A percentile compares a stretch with the other conserved stretches of the same genome.
Conservation (phyloP, 306 rosid species). For the Albizia julibrissin region DNA sequence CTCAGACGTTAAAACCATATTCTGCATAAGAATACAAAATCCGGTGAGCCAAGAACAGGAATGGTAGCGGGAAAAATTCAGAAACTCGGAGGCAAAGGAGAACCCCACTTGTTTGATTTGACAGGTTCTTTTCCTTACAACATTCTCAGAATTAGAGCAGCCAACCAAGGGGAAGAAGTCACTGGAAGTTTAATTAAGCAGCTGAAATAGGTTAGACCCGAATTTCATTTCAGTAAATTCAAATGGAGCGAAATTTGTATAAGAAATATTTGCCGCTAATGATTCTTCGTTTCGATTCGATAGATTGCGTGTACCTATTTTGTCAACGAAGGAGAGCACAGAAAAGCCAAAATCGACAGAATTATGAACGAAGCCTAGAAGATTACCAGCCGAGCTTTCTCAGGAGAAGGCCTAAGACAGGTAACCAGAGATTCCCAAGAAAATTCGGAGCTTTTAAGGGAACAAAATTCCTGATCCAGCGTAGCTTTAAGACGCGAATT, state of each 20-base stretch:
- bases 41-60: not conserved
- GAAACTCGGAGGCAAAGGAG: not conserved
- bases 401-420: slow-evolving; percentile 47
- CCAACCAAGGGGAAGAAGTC: not conserved
- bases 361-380: not conserved
- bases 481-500: slow-evolving; percentile 41
- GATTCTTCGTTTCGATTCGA: not conserved
- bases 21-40: not conserved
- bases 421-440: slow-evolving; percentile 44
- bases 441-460: slow-evolving; percentile 37
- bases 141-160: not conserved
- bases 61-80: not conserved
- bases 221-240: not conserved
- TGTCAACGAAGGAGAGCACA: not conserved
- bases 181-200: not conserved
- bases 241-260: not conserved
- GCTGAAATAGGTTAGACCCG: not conserved
- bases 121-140: not conserved
- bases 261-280: not conserved
- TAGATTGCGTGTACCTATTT: not conserved
- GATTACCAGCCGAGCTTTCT: slow-evolving; percentile 58
- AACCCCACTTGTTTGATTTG: not conserved
- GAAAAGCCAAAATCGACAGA: not conserved
- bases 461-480: slow-evolving; percentile 42
- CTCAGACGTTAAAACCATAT: not conserved